A percentile compares a stretch with the other conserved stretches of the same genome.
These are phyloP conservation scores for Mycena leptocephala DNA, from an alignment of 768 basidiomycete genomes.

Conservation along the genomic window DNA sequence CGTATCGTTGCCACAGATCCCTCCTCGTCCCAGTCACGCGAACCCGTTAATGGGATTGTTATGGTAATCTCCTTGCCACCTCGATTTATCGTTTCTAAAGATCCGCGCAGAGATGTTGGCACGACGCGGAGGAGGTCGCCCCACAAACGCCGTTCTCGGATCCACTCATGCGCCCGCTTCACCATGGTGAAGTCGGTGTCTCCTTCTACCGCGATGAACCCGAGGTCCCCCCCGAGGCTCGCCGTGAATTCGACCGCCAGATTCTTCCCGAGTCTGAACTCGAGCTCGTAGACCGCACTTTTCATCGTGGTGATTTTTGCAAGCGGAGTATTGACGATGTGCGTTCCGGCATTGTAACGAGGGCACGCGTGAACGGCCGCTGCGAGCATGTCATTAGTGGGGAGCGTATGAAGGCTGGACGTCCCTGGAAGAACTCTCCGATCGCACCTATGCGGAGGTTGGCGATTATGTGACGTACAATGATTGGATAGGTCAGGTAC, in stretches of 20 bases:
- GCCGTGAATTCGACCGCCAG: slow-evolving; percentile 65
- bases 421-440: slow-evolving; percentile 69
- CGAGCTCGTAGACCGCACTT: slow-evolving; percentile 80
- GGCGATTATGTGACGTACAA: slow-evolving; percentile 88
- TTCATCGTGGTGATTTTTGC: slow-evolving; percentile 87
- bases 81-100: not conserved
- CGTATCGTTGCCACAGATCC: slow-evolving; percentile 50
- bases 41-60: slow-evolving; percentile 67
- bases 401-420: slow-evolving; percentile 77
- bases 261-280: slow-evolving; percentile 83
- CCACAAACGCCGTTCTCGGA: slow-evolving; percentile 64
- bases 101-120: slow-evolving; percentile 85
- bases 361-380: slow-evolving; percentile 73
- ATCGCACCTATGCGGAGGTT: slow-evolving; percentile 74
- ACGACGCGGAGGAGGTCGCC: slow-evolving; percentile 84
- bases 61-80: slow-evolving; percentile 60
- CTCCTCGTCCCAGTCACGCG: slow-evolving; percentile 3
- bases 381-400: slow-evolving; percentile 84
- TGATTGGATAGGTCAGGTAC: slow-evolving; percentile 93
- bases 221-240: slow-evolving; percentile 46
- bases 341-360: slow-evolving; percentile 83
- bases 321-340: slow-evolving; percentile 85
- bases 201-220: slow-evolving; percentile 61
- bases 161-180: slow-evolving; percentile 83
- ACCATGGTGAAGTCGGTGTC: slow-evolving; percentile 88